A percentile compares a stretch with the other conserved stretches of the same genome.
Conservation (phyloP, 192 early-diverging fungal genomes). For the Backusella sp. region DNA sequence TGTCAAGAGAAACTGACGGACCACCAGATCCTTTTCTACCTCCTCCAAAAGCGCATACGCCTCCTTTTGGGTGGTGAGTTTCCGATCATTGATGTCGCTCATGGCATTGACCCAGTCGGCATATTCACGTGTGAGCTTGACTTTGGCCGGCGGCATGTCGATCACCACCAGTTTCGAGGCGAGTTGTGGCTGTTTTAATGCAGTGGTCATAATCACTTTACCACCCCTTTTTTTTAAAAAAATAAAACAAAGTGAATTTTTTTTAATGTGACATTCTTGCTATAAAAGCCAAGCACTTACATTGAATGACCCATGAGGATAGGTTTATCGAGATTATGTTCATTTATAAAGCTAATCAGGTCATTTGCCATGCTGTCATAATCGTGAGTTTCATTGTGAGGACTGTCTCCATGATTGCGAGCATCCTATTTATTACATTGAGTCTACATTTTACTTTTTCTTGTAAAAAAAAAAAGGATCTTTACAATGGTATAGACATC, state of each 20-base stretch:
- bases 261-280: background rate
- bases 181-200: slow-evolving; percentile 46
- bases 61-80: slow-evolving; percentile 51
- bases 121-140: slow-evolving; percentile 54
- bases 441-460: background rate
- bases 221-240: slow-evolving; percentile 53
- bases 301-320: slow-evolving; percentile 89
- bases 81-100: slow-evolving; percentile 50
- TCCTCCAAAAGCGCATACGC: slow-evolving; percentile 59
- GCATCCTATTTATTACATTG: slow-evolving; percentile 56
- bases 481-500: slow-evolving; percentile 65
- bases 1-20: slow-evolving; percentile 87
- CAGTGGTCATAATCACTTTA: slow-evolving; percentile 72
- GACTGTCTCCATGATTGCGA: slow-evolving; percentile 92
- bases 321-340: slow-evolving; percentile 53
- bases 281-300: slow-evolving; percentile 33
- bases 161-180: slow-evolving; percentile 64
- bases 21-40: slow-evolving; percentile 45
- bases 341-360: slow-evolving; percentile 62
- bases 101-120: slow-evolving; percentile 52
- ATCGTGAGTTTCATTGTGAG: slow-evolving; percentile 61
- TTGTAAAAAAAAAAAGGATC: background rate
- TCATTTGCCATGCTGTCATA: slow-evolving; percentile 81
- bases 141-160: slow-evolving; percentile 60
- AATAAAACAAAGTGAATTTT: background rate